A percentile compares a stretch with the other conserved stretches of the same genome.
These are phyloP conservation scores for Pisolithus sp. DNA, from an alignment of 768 basidiomycete species.

Conservation along the genomic window DNA sequence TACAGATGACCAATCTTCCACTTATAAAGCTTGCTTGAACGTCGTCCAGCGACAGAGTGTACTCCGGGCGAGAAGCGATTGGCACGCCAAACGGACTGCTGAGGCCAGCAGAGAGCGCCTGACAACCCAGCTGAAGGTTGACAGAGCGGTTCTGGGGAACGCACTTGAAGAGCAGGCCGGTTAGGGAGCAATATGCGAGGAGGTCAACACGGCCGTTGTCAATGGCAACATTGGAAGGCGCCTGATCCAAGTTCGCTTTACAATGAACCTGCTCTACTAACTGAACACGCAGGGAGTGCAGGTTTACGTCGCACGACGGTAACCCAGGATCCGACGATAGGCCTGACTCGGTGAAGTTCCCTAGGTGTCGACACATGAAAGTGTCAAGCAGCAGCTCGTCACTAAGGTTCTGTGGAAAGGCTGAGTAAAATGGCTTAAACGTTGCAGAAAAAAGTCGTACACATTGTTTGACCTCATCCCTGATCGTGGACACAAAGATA, in stretches of 20 bases:
- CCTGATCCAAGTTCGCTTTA: not conserved
- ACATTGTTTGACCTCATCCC: slow-evolving; percentile 40
- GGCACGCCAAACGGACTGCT: slow-evolving; percentile 2
- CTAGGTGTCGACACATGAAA: slow-evolving; percentile 37
- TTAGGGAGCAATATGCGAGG: slow-evolving; percentile 11
- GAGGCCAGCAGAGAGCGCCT: slow-evolving; percentile 14
- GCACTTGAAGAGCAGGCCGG: slow-evolving; percentile 12
- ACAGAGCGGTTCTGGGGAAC: slow-evolving; percentile 1
- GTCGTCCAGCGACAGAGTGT: slow-evolving; percentile 13
- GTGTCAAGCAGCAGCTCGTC: slow-evolving; percentile 35
- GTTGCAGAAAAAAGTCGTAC: slow-evolving; percentile 29
- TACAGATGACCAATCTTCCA: slow-evolving; percentile 12
- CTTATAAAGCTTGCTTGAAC: slow-evolving; percentile 13
- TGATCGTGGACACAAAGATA: slow-evolving; percentile 36
- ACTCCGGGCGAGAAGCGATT: slow-evolving; percentile 10
- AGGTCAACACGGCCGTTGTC: slow-evolving; percentile 12
- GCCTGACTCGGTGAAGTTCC: slow-evolving; percentile 22
- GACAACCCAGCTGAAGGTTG: slow-evolving; percentile 7
- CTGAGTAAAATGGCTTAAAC: slow-evolving; percentile 4
- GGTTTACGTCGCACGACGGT: slow-evolving; percentile 35
- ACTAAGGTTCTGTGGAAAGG: slow-evolving; percentile 26
- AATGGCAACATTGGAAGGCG: not conserved
- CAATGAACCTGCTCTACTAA: slow-evolving; percentile 41
- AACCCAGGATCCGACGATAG: slow-evolving; percentile 9
- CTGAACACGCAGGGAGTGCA: slow-evolving; percentile 37